Percentiles rank a stretch among this genome's conserved stretches.
phyloP scores from a whole-genome alignment of 2,329 filamentous ascomycete genomes.

The Capronia epimyces region DNA sequence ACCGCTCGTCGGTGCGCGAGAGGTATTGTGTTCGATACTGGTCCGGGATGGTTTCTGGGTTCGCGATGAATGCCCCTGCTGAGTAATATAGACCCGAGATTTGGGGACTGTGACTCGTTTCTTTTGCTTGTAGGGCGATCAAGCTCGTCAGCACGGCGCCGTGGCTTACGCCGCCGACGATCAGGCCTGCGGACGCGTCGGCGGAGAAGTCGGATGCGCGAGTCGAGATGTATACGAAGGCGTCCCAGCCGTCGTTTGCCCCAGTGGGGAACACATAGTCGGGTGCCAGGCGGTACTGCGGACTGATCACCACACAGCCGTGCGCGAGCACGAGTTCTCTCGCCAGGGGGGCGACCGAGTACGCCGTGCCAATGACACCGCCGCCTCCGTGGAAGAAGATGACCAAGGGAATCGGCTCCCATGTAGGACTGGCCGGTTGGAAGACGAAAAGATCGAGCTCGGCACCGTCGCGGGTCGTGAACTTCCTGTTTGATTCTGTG shows the following conservation, averaged over 20 bases:
- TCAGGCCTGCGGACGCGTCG: conserved; percentile 40
- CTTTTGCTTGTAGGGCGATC: conserved; percentile 37
- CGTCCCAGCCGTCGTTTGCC: conserved; percentile 44
- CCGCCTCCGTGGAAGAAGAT: conserved; percentile 28
- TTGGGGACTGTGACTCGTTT: conserved; percentile 37
- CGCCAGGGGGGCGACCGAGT: conserved; percentile 21
- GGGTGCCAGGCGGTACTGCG: conserved; percentile 39
- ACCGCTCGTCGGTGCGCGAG: conserved; percentile 40
- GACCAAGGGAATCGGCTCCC: conserved; percentile 10
- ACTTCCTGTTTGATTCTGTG: conserved; percentile 7
- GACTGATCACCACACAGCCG: conserved; percentile 26
- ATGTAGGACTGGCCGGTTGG: conserved; percentile 11
- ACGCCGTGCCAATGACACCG: conserved; percentile 24
- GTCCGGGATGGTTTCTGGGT: conserved; percentile 32
- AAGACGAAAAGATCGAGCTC: conserved; percentile 18
- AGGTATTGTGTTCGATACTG: conserved; percentile 38
- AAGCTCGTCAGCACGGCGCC: conserved; percentile 40
- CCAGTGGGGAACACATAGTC: conserved; percentile 44
- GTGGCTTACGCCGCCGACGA: conserved; percentile 46
- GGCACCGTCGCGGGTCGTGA: conserved; percentile 26
- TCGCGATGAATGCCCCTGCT: conserved; percentile 28
- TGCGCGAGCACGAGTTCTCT: conserved; percentile 18
- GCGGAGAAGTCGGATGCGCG: conserved; percentile 36
- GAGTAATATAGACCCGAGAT: conserved; percentile 44
- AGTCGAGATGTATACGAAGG: conserved; percentile 39